A percentile compares a stretch with the other conserved stretches of the same genome.
These are phyloP conservation scores for Plasmodiophora brassicae DNA, from an alignment of 208 protist species.

Conservation along the genomic window DNA sequence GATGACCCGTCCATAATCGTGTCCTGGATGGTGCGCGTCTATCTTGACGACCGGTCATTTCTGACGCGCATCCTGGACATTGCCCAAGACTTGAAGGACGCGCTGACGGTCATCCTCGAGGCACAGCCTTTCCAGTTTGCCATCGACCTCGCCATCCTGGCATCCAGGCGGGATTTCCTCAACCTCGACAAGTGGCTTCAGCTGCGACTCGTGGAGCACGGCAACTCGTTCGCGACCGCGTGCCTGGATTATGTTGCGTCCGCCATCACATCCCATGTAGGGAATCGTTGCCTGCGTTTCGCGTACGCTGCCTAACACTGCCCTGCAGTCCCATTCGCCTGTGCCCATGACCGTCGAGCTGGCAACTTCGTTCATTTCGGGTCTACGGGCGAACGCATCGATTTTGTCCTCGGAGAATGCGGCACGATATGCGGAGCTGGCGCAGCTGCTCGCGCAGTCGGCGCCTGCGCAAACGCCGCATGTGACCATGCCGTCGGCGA, in stretches of 20 bases:
- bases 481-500: neutral
- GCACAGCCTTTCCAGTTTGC: constrained; percentile 55
- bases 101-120: constrained; percentile 55
- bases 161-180: constrained; percentile 59
- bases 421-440: neutral
- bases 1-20: constrained; percentile 54
- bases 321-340: neutral
- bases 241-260: neutral
- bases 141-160: constrained; percentile 65
- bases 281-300: neutral
- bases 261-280: neutral
- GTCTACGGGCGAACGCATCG: neutral
- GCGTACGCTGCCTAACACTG: neutral
- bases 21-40: constrained; percentile 55
- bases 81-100: constrained; percentile 53
- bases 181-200: constrained; percentile 59
- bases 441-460: neutral
- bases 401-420: neutral
- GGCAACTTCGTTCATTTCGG: neutral
- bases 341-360: neutral
- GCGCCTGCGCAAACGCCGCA: neutral
- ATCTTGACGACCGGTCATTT: constrained; percentile 51
- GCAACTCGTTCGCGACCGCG: neutral
- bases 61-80: constrained; percentile 64
- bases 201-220: neutral